phyloP scores from a whole-genome alignment of 345 rosid species.

The Crucihimalaya himalaica region DNA sequence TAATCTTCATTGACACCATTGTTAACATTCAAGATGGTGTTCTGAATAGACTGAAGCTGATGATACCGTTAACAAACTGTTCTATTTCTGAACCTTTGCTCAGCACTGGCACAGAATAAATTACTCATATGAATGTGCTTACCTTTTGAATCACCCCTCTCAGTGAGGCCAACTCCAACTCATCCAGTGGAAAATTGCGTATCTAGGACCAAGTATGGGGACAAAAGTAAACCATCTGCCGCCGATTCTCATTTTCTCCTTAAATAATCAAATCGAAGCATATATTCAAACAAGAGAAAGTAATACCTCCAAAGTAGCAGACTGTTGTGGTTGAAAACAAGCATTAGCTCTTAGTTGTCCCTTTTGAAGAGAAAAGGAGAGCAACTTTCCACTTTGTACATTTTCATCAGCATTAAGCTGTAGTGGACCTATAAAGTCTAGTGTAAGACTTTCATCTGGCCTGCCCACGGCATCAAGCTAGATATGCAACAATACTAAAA shows the following conservation, averaged over 20 bases:
- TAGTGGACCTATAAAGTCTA: conserved; percentile 73
- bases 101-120: conserved; percentile 15
- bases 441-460: conserved; percentile 88
- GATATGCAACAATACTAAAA: conserved; percentile 37
- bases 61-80: neutral
- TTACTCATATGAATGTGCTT: conserved; percentile 32
- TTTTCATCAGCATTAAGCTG: conserved; percentile 56
- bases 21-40: neutral
- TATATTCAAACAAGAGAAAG: conserved; percentile 17
- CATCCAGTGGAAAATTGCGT: conserved; percentile 92
- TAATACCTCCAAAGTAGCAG: conserved; percentile 87
- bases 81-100: conserved; percentile 14
- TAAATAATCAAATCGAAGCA: neutral
- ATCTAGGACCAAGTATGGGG: conserved; percentile 50
- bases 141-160: conserved; percentile 89
- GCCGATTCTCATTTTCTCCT: neutral
- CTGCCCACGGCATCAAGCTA: conserved; percentile 90
- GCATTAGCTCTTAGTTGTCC: conserved; percentile 86
- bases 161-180: conserved; percentile 93
- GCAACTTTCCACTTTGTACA: conserved; percentile 64
- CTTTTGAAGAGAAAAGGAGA: conserved; percentile 84
- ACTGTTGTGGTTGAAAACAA: conserved; percentile 70
- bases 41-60: neutral
- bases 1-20: conserved; percentile 3
- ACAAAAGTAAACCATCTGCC: conserved; percentile 13